These are phyloP conservation scores for Cylindrotheca fusiformis DNA, from an alignment of 108 stramenopile species.

Conservation along the genomic window DNA sequence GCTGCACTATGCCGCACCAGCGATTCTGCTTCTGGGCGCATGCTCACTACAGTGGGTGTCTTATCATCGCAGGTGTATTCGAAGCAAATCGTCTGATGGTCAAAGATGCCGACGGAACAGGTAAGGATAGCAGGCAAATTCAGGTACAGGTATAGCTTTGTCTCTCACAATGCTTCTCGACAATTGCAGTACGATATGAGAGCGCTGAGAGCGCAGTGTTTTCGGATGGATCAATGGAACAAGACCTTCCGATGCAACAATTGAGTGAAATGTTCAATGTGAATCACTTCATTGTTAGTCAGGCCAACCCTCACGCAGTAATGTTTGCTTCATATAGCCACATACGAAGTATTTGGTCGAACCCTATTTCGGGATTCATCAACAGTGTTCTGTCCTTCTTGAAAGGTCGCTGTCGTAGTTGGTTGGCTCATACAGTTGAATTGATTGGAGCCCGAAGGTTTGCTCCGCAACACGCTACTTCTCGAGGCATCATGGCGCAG, in stretches of 20 bases:
- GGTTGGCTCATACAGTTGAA: conserved; percentile 80
- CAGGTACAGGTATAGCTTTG: no score
- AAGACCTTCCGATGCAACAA: conserved; percentile 97
- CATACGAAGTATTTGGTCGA: conserved; percentile 73
- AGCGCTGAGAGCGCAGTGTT: conserved; percentile 47
- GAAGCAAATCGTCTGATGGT: conserved; percentile 92
- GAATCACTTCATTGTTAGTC: conserved; percentile 97
- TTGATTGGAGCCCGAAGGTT: conserved; percentile 74
- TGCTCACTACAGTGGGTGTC: neutral
- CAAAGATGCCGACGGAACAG: conserved; percentile 94
- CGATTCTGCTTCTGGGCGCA: neutral
- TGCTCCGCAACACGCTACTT: conserved; percentile 79
- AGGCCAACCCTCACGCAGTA: conserved; percentile 93
- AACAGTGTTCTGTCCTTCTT: conserved; percentile 83
- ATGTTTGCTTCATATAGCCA: conserved; percentile 84
- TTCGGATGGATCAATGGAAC: conserved; percentile 90
- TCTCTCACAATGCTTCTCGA: no score
- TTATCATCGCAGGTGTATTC: conserved; percentile 73
- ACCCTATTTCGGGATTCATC: conserved; percentile 70
- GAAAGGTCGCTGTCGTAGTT: conserved; percentile 81
- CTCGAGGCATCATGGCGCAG: conserved; percentile 66
- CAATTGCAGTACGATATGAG: conserved; percentile 62
- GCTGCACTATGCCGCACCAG: neutral
- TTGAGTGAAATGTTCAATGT: conserved; percentile 99
- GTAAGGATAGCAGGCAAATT: neutral